Conservation (phyloP, 306 rosid species). For the Cucurbita ficifolia region DNA sequence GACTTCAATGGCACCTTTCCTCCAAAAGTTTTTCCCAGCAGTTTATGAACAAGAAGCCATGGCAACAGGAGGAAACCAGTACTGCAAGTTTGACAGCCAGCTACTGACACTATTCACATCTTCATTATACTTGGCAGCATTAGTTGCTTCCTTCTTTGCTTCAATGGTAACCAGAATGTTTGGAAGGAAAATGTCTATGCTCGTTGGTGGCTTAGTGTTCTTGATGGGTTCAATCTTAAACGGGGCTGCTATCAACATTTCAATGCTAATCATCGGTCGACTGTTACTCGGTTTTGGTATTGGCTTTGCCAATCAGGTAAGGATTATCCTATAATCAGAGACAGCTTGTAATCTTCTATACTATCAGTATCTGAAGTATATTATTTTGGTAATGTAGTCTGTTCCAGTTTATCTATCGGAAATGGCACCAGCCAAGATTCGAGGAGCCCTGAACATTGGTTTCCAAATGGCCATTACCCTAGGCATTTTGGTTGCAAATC, state of each 20-base stretch:
- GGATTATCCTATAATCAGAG: background rate
- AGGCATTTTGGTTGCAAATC: slow-evolving; percentile 25
- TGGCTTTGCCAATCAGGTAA: slow-evolving; percentile 33
- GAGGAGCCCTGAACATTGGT: slow-evolving; percentile 33
- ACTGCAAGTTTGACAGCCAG: slow-evolving; percentile 21
- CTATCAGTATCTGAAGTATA: background rate
- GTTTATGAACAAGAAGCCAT: background rate
- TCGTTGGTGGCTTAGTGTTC: slow-evolving; percentile 13
- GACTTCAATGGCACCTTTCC: slow-evolving; percentile 22
- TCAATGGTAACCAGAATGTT: slow-evolving; percentile 16
- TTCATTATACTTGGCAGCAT: slow-evolving; percentile 29
- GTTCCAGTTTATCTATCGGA: slow-evolving; percentile 31
- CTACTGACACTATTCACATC: slow-evolving; percentile 22
- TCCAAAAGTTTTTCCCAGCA: slow-evolving; percentile 17
- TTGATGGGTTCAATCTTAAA: slow-evolving; percentile 16
- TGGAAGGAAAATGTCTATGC: slow-evolving; percentile 29
- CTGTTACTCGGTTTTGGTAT: slow-evolving; percentile 22
- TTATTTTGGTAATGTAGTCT: slow-evolving; percentile 7
- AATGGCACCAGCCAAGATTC: slow-evolving; percentile 25
- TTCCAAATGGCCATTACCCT: slow-evolving; percentile 33
- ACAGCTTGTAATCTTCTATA: background rate
- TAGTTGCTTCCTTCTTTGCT: slow-evolving; percentile 26
- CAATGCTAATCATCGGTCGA: slow-evolving; percentile 22
- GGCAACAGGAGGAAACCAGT: background rate
- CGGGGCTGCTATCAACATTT: slow-evolving; percentile 1